Base-by-base conservation (phyloP, 129 eudicot species). In the Dittrichia graveolens region DNA sequence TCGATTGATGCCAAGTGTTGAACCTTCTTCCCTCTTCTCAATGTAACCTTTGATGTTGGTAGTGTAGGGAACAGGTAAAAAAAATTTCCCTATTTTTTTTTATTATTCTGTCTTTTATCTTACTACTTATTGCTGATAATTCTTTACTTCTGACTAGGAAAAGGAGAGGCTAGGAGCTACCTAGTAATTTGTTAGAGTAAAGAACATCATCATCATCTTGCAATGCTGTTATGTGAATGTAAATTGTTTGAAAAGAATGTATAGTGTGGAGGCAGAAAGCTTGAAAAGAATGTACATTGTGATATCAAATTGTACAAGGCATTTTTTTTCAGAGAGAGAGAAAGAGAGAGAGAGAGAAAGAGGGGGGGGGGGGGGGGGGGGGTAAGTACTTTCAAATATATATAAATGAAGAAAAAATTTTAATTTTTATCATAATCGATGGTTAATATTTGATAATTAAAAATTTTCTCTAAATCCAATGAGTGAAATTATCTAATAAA, bases 151-250 rank as follows among this genome's bases (percentile, higher is more conserved):
- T 57, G 18, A 19, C 50, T 59, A 75, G 72, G 59, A 60, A 43
- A 47, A 63, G 72, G 72, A 53, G 49, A 75, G 16, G 79, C n/a
- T 54, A 75, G 68, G 50, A 40, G 52, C 38, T 72, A 18, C 53
- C 66, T 71, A 43, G 67, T n/a, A 73, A 62, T 61, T 54, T 56
- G 67, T 75, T 65, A 75, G 67, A 66, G 67, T 16, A 66, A 75
- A 65, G 49, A 75, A 75, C 19, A 46, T 5, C 49, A 53, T 66
- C 45, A 10, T 52, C 44, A 40, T 44, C 61, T 61, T 61, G 52
- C 7, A 18, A 31, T 73, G 67, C 37, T 67, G 15, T 12, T 31
- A 45, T 47, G 46, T 34, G 69, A 14, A 60, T 64, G 74, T 66
- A 75, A 75, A 14, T 55, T 65, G 67, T 61, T 24, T 75, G 79